Percentiles rank a stretch among this genome's conserved stretches.
Evolutionary conservation across 1,284 basidiomycete genomes (phyloP).

Genomic region (Exobasidium rhododendri): DNA sequence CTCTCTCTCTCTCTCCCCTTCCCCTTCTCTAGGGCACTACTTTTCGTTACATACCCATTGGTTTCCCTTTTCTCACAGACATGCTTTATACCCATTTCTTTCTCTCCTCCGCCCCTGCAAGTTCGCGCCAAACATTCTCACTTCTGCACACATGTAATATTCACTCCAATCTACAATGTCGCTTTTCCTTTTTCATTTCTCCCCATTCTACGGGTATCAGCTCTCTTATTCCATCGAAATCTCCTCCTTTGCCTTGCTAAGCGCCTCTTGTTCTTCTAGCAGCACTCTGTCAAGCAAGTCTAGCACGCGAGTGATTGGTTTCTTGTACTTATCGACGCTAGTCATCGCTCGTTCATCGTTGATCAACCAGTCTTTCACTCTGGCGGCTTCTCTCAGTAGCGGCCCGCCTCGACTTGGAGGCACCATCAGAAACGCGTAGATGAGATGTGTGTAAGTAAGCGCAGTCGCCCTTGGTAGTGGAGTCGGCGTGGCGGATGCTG

Average conservation of each 20-base stretch:
- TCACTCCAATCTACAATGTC: not conserved
- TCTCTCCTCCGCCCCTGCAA: not conserved
- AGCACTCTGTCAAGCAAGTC: not conserved
- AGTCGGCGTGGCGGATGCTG: no score
- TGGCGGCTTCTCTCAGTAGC: constrained; percentile 1
- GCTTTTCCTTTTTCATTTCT: no score
- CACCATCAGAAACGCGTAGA: constrained; percentile 1
- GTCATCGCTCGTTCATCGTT: not conserved
- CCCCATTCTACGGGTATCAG: no score
- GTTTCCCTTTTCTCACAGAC: constrained; percentile 1
- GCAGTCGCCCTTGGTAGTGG: not conserved
- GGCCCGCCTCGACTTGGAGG: constrained; percentile 1
- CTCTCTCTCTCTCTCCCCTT: not conserved
- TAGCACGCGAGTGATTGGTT: not conserved
- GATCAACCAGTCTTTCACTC: not conserved
- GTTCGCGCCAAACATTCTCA: no score
- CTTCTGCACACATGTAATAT: no score
- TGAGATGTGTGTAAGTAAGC: not conserved
- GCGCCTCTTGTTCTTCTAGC: no score
- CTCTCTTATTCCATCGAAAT: no score
- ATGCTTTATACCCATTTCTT: not conserved
- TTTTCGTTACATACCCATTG: not conserved
- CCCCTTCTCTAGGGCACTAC: no score
- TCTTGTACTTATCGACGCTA: not conserved
- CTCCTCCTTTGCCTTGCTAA: no score